Conservation (phyloP, 2,329 filamentous ascomycete genomes). For the Penicillium concentricum region DNA sequence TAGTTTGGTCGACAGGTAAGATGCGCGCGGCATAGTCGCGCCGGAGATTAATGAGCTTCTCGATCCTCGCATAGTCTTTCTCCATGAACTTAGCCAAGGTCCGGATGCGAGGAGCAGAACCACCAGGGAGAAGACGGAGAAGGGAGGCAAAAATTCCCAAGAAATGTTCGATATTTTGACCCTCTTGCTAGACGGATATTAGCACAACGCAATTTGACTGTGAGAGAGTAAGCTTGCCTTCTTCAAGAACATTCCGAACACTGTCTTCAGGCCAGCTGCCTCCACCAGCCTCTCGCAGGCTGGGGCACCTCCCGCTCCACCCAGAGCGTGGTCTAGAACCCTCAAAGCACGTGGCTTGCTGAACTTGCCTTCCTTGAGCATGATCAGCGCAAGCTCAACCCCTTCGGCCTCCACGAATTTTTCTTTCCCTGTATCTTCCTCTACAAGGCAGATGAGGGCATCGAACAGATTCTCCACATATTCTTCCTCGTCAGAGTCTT, state of each 20-base stretch:
- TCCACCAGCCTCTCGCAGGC: slow-evolving; percentile 78
- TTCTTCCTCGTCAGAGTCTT: slow-evolving; percentile 86
- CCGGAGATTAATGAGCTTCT: slow-evolving; percentile 68
- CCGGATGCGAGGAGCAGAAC: slow-evolving; percentile 76
- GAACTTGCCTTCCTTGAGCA: slow-evolving; percentile 85
- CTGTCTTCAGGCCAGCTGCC: slow-evolving; percentile 75
- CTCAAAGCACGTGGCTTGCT: slow-evolving; percentile 76
- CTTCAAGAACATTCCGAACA: slow-evolving; percentile 88
- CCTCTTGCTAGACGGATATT: slow-evolving; percentile 54
- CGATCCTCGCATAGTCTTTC: slow-evolving; percentile 84
- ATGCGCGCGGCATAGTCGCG: slow-evolving; percentile 67
- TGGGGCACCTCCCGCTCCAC: slow-evolving; percentile 55
- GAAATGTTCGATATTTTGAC: slow-evolving; percentile 70
- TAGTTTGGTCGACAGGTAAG: slow-evolving; percentile 60
- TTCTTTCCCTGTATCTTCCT: slow-evolving; percentile 70
- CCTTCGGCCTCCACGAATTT: slow-evolving; percentile 90
- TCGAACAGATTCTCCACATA: slow-evolving; percentile 95
- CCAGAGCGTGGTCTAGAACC: slow-evolving; percentile 77
- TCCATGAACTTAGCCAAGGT: slow-evolving; percentile 93
- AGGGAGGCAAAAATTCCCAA: slow-evolving; percentile 82
- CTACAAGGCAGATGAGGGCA: slow-evolving; percentile 74
- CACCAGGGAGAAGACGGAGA: slow-evolving; percentile 73
- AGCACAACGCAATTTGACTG: slow-evolving; percentile 9
- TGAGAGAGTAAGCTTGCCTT: slow-evolving; percentile 43
- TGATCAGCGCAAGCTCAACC: slow-evolving; percentile 84